Percentiles rank a stretch among this genome's conserved stretches.
phyloP scores from a whole-genome alignment of 805 yeast genomes.

The Schwanniomyces yamadae region DNA sequence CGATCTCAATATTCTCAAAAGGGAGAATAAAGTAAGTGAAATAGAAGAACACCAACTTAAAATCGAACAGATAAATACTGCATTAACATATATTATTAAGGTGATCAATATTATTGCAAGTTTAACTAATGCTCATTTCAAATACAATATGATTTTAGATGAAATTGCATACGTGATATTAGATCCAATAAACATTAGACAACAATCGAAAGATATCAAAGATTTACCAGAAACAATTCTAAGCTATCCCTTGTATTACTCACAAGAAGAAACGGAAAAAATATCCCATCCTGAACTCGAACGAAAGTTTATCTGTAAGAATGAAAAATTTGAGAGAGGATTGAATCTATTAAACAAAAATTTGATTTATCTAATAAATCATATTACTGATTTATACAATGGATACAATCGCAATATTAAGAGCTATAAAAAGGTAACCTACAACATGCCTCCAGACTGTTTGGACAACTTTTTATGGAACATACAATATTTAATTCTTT shows the following conservation, averaged over 20 bases:
- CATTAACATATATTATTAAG: constrained; percentile 28
- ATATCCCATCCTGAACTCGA: not conserved
- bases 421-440: constrained; percentile 8
- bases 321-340: constrained; percentile 33
- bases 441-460: constrained; percentile 36
- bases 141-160: constrained; percentile 24
- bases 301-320: constrained; percentile 10
- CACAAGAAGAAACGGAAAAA: constrained; percentile 18
- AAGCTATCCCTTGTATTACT: constrained; percentile 30
- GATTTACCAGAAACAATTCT: not conserved
- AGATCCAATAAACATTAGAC: constrained; percentile 26
- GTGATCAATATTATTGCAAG: constrained; percentile 24
- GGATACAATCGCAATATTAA: constrained; percentile 6
- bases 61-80: constrained; percentile 32
- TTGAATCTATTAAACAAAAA: constrained; percentile 32
- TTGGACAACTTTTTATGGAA: constrained; percentile 43
- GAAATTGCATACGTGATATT: constrained; percentile 22
- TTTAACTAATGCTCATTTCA: constrained; percentile 24
- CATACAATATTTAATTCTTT: constrained; percentile 34
- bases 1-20: constrained; percentile 8
- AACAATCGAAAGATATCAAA: not conserved
- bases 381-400: constrained; percentile 11
- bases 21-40: constrained; percentile 9
- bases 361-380: constrained; percentile 23
- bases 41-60: constrained; percentile 10